These are phyloP conservation scores for Petunia hybrid DNA, from an alignment of 305 asterid species.

Conservation along the genomic window DNA sequence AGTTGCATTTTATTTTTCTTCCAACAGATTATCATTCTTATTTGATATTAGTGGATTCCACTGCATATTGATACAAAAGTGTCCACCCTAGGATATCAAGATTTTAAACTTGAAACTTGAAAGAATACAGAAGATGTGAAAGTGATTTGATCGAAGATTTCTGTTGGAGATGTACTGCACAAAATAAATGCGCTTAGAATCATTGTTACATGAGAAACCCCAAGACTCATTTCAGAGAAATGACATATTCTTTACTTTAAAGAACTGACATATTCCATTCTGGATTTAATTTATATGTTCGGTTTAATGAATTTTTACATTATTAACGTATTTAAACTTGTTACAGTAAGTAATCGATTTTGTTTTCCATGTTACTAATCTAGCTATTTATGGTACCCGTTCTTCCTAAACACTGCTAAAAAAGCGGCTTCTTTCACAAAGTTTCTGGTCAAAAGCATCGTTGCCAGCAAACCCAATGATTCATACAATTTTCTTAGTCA, in stretches of 20 bases:
- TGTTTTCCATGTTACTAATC: not conserved
- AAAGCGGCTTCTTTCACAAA: no score
- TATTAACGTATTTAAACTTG: no score
- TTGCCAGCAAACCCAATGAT: no score
- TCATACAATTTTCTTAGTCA: no score
- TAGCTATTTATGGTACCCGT: no score
- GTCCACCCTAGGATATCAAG: not conserved
- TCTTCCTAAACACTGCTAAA: no score
- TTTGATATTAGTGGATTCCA: constrained; percentile 31
- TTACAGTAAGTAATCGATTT: not conserved
- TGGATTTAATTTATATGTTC: no score
- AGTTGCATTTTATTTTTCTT: constrained; percentile 2
- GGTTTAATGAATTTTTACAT: no score
- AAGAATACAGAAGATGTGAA: not conserved
- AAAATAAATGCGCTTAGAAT: not conserved
- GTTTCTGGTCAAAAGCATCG: no score
- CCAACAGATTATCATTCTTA: constrained; percentile 1
- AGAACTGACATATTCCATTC: no score
- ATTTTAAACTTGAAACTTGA: not conserved
- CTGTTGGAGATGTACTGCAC: not conserved
- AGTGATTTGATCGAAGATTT: not conserved
- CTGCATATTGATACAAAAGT: not conserved
- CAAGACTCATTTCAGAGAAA: not conserved
- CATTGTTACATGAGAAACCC: not conserved
- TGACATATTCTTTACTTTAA: not conserved